Percentiles rank a stretch among this genome's conserved stretches.
phyloP scores from a whole-genome alignment of 305 asterid species.

The Fraxinus paxiana region DNA sequence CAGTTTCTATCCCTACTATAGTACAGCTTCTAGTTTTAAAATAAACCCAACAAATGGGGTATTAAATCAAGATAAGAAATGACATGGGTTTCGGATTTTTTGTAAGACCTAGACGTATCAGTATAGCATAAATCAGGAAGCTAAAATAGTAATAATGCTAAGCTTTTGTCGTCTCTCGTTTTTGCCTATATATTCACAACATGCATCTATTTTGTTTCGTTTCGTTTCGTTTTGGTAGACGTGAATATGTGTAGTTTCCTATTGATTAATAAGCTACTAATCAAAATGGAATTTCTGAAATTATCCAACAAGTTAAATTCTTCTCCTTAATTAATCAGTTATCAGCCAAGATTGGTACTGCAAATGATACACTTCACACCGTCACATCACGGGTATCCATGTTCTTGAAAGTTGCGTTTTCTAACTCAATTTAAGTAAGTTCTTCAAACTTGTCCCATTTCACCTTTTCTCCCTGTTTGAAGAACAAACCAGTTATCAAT shows the following conservation, averaged over 20 bases:
- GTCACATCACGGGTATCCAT: neutral
- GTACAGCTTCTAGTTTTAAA: neutral
- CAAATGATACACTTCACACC: neutral
- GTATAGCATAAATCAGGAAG: neutral
- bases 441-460: neutral
- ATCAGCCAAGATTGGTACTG: neutral
- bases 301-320: neutral
- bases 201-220: neutral
- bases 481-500: neutral
- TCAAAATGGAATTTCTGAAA: neutral
- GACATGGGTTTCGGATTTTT: neutral
- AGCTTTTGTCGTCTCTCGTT: neutral
- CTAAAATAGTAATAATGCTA: neutral
- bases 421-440: neutral
- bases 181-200: neutral
- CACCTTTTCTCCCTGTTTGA: neutral
- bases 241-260: neutral
- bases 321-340: neutral
- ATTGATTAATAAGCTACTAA: neutral
- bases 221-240: neutral
- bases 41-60: neutral
- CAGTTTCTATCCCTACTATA: neutral
- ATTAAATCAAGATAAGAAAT: neutral
- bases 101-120: neutral
- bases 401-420: neutral